Evolutionary conservation across 2,329 filamentous ascomycete genomes (phyloP).

Genomic region (Aspergillus fijiensis): DNA sequence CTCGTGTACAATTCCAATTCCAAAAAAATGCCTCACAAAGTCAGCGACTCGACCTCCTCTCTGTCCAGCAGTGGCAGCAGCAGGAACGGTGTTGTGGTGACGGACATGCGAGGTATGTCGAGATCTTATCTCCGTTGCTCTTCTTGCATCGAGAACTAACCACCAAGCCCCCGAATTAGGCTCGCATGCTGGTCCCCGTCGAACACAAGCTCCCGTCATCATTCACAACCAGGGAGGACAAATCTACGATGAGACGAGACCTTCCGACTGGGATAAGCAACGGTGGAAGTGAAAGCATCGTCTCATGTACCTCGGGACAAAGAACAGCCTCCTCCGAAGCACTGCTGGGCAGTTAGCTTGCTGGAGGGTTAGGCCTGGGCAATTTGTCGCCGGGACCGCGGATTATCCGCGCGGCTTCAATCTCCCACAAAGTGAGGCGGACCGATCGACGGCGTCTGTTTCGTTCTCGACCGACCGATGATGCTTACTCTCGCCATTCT

Average conservation of each 20-base stretch:
- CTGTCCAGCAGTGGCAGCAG: slow-evolving; percentile 33
- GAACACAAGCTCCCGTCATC: slow-evolving; percentile 34
- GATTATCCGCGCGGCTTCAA: slow-evolving; percentile 26
- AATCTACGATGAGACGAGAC: slow-evolving; percentile 38
- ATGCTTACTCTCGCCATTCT: slow-evolving; percentile 3
- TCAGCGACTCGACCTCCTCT: slow-evolving; percentile 39
- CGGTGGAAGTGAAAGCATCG: slow-evolving; percentile 34
- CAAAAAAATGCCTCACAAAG: slow-evolving; percentile 35
- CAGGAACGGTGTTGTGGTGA: slow-evolving; percentile 29
- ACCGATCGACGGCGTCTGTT: slow-evolving; percentile 20
- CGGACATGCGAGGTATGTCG: slow-evolving; percentile 33
- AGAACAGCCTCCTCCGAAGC: slow-evolving; percentile 1
- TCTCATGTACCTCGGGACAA: neutral
- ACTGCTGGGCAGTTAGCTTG: slow-evolving; percentile 18
- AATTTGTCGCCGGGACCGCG: slow-evolving; percentile 11
- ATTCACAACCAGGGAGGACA: slow-evolving; percentile 38
- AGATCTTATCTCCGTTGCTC: neutral
- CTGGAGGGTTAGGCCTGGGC: slow-evolving; percentile 1
- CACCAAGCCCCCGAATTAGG: slow-evolving; percentile 22
- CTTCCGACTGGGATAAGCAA: slow-evolving; percentile 41
- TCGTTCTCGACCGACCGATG: slow-evolving; percentile 18
- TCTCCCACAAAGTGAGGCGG: slow-evolving; percentile 27
- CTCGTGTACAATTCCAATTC: neutral
- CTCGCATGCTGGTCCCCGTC: slow-evolving; percentile 31
- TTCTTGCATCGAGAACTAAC: slow-evolving; percentile 11